Evolutionary conservation across 495 filamentous ascomycete genomes (phyloP), one percentile per base, ranked within the genome.

Genomic region (Talaromyces liani): DNA sequence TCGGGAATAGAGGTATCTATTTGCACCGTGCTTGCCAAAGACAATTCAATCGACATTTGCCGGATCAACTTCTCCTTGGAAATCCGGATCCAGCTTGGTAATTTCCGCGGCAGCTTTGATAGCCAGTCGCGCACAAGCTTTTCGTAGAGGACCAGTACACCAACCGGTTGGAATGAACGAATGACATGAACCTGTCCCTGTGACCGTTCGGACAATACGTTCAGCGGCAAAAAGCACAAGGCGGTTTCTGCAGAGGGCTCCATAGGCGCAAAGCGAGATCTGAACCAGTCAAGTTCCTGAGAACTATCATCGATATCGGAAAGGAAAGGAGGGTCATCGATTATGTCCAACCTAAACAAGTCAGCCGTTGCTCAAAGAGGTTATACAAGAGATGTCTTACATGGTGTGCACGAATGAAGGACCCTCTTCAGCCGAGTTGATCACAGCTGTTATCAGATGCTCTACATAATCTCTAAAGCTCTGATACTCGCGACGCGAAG

Each of bases 51-150:
- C 29, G 76, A 72, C 33, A 82, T 55, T 3, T 68, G 67, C 57
- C 80, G 71, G 29, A 81, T 68, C 14, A 70, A 61, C 65, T 71
- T 78, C 61, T 80, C 80, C 64, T 80, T 77, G 59, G 69, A 67
- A 1, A 79, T 67, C 10, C 80, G 72, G 20, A 74, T 73, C 12
- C 68, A 73, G 1, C 68, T 68, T 6, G 80, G 75, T 61, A 78
- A 71, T 8, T 61, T 61, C 18, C 64, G 60, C 6, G 78, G 65
- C 24, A 82, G 61, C 60, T 61, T 69, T 5, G 70, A 64, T 12
- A 82, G 64, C 77, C 77, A 82, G 29, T 75, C 64, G 16, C 76
- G 65, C 16, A 80, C 69, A 36, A 82, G 58, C 20, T 55, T 63
- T 57, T 81, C 73, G 65, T 82, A 82, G 1, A 72, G 67, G 2